Evolutionary conservation across 2,329 filamentous ascomycete species (phyloP), one percentile per base, ranked within the genome.

Genomic region (Mycogone perniciosa): DNA sequence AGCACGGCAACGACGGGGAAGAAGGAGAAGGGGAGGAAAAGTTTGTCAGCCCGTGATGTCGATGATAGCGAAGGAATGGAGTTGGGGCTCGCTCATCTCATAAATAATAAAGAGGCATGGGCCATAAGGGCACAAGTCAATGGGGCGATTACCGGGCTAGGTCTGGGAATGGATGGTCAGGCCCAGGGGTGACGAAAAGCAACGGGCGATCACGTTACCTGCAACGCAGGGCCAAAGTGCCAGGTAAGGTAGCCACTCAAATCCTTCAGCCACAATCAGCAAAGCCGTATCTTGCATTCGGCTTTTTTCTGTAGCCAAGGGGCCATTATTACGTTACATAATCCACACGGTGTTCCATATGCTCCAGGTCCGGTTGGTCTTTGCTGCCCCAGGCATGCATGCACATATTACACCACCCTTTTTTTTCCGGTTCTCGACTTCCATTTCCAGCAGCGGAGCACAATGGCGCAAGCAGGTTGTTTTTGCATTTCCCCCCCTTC

Each of bases 211-310:
- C 51, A 53, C 44, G 51, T 53, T 49, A 53, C 20, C 27, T 5
- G 7, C 33, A 20, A 10, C 30, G 27, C 51, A 50, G 38, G 37
- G 51, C 46, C 50, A 44, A 31, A 39, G 9, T 11, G 41, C 40
- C 42, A 46, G 48, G 44, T 46, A 44, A 31, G 35, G 35, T n/a
- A 20, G 35, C 35, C 35, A 38, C 39, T 27, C 39, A 42, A 42
- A 26, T 10, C 39, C 39, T 26, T 6, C 26, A 42, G 39, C 39
- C 13, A 27, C n/a, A 13, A 42, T 42, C 39, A 42, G 39, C 39
- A 39, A 44, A 30, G 34, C 45, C 50, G 45, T 39, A 52, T 50
- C 46, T 53, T 50, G 46, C 51, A 50, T 52, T 52, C 51, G 51
- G 46, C 46, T 48, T 42, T 49, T 48, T 49, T 42, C 48, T 51